Conservation (phyloP, 208 protist genomes). For the Spongospora subterranea region DNA sequence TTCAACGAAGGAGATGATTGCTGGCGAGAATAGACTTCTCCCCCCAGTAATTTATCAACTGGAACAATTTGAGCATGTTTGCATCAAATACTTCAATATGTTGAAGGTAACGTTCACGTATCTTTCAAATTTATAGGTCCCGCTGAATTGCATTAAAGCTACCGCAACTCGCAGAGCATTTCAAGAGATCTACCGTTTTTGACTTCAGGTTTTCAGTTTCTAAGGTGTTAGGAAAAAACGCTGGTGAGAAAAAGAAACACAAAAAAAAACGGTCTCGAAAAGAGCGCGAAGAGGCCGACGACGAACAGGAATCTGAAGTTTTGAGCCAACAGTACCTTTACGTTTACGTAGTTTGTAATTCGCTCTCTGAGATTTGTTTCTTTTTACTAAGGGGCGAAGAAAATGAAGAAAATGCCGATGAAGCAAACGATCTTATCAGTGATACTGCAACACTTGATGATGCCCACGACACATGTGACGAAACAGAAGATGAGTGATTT, state of each 20-base stretch:
- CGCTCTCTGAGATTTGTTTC: too few relatives aligned
- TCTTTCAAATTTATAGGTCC: not conserved
- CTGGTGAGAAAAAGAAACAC: not conserved
- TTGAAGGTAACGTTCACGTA: not conserved
- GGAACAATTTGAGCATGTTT: not conserved
- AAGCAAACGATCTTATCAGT: too few relatives aligned
- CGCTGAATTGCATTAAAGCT: not conserved
- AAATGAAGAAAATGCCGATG: too few relatives aligned
- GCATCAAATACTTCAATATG: not conserved
- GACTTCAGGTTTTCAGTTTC: conserved; percentile 1
- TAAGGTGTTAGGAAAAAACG: not conserved
- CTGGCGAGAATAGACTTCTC: not conserved
- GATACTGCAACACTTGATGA: too few relatives aligned
- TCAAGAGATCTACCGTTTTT: not conserved
- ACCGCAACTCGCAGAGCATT: not conserved
- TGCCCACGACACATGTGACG: not conserved
- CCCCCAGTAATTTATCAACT: not conserved
- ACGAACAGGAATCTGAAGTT: too few relatives aligned
- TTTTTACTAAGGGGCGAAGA: too few relatives aligned
- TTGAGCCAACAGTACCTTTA: too few relatives aligned
- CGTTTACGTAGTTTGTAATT: too few relatives aligned
- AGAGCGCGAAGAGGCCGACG: too few relatives aligned
- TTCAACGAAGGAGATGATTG: not conserved
- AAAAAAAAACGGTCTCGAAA: not conserved
- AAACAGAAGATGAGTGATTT: not conserved